Evolutionary conservation across 495 filamentous ascomycete genomes (phyloP).

Genomic region (Lasiosphaeria miniovina): DNA sequence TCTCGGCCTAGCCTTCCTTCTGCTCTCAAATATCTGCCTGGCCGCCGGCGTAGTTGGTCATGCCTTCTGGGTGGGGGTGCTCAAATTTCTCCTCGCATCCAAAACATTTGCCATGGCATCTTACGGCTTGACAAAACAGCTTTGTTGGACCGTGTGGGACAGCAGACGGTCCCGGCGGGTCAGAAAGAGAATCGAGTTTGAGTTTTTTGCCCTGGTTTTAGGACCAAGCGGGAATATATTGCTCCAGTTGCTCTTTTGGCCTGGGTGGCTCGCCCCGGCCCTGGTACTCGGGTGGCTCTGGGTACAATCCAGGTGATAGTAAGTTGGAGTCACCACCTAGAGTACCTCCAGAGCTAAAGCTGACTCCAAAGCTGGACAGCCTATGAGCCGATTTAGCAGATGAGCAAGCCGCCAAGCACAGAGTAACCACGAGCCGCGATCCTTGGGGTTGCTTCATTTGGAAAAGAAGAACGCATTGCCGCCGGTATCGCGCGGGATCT

Average conservation of each 20-base stretch:
- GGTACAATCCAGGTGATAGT: constrained; percentile 20
- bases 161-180: constrained; percentile 26
- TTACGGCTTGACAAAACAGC: neutral
- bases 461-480: constrained; percentile 95
- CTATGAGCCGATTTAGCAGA: neutral
- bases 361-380: neutral
- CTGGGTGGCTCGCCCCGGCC: constrained; percentile 43
- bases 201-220: constrained; percentile 42
- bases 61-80: constrained; percentile 16
- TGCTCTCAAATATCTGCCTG: constrained; percentile 28
- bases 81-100: constrained; percentile 16
- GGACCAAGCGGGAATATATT: constrained; percentile 39
- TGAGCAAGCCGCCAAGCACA: neutral
- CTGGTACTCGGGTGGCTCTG: constrained; percentile 20
- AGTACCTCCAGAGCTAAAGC: neutral
- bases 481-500: constrained; percentile 75
- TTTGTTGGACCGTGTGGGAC: constrained; percentile 31
- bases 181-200: constrained; percentile 41
- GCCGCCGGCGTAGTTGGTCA: constrained; percentile 19
- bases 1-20: constrained; percentile 20
- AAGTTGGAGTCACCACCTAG: constrained; percentile 4
- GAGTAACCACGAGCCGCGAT: neutral
- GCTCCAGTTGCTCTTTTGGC: constrained; percentile 47
- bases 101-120: constrained; percentile 6
- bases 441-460: constrained; percentile 18